Conservation (phyloP, 2,329 filamentous ascomycete genomes). For the Colletotrichum australisinense region DNA sequence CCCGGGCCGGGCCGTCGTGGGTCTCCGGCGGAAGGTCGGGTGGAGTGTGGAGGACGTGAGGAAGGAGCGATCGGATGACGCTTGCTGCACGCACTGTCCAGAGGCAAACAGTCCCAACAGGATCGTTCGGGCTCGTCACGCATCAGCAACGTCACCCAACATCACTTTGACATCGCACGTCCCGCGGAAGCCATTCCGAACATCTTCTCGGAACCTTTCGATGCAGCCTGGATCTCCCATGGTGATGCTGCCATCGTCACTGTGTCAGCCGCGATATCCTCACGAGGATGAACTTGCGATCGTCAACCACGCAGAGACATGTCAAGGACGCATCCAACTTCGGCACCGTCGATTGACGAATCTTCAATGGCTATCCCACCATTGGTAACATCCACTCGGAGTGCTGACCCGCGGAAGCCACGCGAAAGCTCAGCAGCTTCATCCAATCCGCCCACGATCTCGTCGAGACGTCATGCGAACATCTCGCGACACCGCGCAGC, state of each 20-base stretch:
- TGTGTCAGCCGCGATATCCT: too few species aligned
- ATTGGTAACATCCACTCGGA: too few species aligned
- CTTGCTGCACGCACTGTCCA: neutral
- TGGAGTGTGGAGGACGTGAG: neutral
- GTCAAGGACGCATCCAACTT: too few species aligned
- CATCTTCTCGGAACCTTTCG: neutral
- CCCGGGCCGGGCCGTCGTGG: neutral
- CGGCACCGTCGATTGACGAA: too few species aligned
- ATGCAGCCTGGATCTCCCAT: neutral
- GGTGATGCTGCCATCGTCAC: too few species aligned
- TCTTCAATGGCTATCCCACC: too few species aligned
- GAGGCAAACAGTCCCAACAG: neutral
- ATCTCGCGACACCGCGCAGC: too few species aligned
- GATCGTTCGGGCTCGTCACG: neutral
- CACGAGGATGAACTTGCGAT: neutral
- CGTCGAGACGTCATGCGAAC: too few species aligned
- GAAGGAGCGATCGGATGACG: neutral
- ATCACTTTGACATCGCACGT: neutral
- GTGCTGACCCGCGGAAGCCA: too few species aligned
- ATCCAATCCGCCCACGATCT: neutral
- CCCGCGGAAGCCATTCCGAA: neutral
- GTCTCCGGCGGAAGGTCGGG: constrained; percentile 3
- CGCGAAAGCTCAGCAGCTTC: too few species aligned
- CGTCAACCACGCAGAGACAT: neutral
- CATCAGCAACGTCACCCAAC: neutral